A percentile compares a stretch with the other conserved stretches of the same genome.
Evolutionary conservation across 1,284 basidiomycete species (phyloP).

Genomic region (Trametes hirsuta): DNA sequence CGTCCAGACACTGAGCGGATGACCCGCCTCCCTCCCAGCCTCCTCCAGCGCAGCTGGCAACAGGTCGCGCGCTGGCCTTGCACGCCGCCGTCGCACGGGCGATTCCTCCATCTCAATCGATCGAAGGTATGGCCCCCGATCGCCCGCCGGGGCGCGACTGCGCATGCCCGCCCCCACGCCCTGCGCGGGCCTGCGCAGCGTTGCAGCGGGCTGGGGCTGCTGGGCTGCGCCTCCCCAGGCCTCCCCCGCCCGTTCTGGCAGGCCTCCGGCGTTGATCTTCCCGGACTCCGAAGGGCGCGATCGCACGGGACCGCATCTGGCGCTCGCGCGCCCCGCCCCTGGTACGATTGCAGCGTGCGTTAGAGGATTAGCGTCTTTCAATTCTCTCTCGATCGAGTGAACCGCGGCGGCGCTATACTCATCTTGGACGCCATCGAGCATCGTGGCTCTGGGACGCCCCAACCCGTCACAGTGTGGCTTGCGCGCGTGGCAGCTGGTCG

Average conservation of each 20-base stretch:
- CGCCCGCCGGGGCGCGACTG: neutral
- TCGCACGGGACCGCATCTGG: neutral
- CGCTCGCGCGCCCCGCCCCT: neutral
- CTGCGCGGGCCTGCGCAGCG: neutral
- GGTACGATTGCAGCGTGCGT: too few relatives aligned
- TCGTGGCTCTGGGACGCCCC: slow-evolving; percentile 2
- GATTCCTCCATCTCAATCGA: neutral
- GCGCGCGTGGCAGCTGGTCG: too few relatives aligned
- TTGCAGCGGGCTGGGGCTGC: neutral
- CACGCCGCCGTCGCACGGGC: neutral
- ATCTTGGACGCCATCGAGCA: neutral
- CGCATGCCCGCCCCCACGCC: neutral
- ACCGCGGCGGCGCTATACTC: neutral
- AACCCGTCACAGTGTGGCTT: neutral
- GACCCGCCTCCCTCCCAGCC: neutral
- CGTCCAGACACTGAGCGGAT: neutral
- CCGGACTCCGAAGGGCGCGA: slow-evolving; percentile 5
- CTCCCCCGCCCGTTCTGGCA: too few relatives aligned
- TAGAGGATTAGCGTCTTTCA: too few relatives aligned
- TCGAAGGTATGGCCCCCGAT: neutral
- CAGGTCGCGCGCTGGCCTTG: neutral
- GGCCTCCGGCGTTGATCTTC: neutral
- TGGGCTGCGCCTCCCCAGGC: neutral
- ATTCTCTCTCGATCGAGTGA: neutral
- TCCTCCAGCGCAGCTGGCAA: slow-evolving; percentile 1